phyloP scores from a whole-genome alignment of 306 rosid genomes.

The Argentina anserina region DNA sequence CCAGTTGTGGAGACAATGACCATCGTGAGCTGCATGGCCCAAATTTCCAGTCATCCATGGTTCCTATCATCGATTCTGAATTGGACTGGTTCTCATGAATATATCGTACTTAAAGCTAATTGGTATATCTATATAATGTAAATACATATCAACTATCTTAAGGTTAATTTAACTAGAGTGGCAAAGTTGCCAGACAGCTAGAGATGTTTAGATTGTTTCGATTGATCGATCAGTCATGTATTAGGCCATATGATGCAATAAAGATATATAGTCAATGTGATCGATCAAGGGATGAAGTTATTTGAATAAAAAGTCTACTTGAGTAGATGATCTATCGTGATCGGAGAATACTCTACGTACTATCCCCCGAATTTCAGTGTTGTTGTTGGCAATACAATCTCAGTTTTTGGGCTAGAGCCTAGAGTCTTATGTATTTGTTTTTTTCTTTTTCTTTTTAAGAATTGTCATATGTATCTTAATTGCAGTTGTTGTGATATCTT shows the following conservation, averaged over 20 bases:
- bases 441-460: too few relatives aligned
- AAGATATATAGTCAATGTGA: neutral
- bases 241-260: too few relatives aligned
- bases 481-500: too few relatives aligned
- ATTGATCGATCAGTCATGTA: neutral
- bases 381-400: neutral
- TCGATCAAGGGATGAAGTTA: neutral
- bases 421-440: too few relatives aligned
- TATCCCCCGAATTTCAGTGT: neutral
- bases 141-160: neutral
- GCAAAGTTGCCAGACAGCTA: too few relatives aligned
- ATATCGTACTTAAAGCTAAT: neutral
- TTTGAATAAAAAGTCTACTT: neutral
- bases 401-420: too few relatives aligned
- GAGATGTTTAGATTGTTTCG: too few relatives aligned
- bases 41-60: constrained; percentile 28
- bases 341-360: neutral
- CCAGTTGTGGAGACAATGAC: neutral
- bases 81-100: constrained; percentile 34
- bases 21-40: constrained; percentile 23
- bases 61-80: constrained; percentile 29
- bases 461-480: neutral
- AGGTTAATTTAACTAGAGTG: neutral
- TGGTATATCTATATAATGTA: neutral
- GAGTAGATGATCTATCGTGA: neutral